Evolutionary conservation across 768 basidiomycete genomes (phyloP).

Genomic region (Suillus americanus): DNA sequence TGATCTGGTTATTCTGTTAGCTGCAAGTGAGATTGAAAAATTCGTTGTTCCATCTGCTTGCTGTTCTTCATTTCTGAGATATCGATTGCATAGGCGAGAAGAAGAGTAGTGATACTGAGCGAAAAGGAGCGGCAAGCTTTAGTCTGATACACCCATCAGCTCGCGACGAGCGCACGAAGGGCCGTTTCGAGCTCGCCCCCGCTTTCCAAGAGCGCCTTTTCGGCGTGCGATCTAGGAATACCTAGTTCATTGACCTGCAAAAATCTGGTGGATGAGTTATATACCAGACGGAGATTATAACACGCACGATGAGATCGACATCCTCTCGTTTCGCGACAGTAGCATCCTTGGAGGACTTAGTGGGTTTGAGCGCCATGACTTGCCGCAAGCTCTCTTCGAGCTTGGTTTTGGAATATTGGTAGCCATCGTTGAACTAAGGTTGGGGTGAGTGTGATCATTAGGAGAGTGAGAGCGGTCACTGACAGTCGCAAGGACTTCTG

Average conservation of each 20-base stretch:
- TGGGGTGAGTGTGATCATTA: conserved; percentile 13
- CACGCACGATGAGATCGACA: conserved; percentile 27
- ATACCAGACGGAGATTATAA: background rate
- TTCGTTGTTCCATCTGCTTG: background rate
- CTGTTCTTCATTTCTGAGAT: background rate
- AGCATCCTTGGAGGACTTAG: conserved; percentile 44
- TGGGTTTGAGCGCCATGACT: conserved; percentile 51
- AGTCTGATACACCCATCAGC: conserved; percentile 10
- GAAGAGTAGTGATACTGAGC: background rate
- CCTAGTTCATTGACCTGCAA: conserved; percentile 31
- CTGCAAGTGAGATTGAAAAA: conserved; percentile 19
- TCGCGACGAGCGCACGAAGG: conserved; percentile 26
- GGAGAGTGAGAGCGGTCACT: background rate
- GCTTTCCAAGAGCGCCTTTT: conserved; percentile 29
- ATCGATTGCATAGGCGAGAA: background rate
- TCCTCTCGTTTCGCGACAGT: conserved; percentile 27
- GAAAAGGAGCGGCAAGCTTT: background rate
- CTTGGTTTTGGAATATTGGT: conserved; percentile 40
- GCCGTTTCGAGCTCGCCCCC: conserved; percentile 29
- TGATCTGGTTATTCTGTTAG: conserved; percentile 19
- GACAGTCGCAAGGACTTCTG: conserved; percentile 14
- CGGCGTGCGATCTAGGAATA: conserved; percentile 27
- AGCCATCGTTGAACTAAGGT: conserved; percentile 51
- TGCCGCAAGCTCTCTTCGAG: conserved; percentile 43
- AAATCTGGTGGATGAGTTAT: background rate